These are phyloP conservation scores for Aureococcus anophagefferens DNA, from an alignment of 108 stramenopile species.

Conservation along the genomic window DNA sequence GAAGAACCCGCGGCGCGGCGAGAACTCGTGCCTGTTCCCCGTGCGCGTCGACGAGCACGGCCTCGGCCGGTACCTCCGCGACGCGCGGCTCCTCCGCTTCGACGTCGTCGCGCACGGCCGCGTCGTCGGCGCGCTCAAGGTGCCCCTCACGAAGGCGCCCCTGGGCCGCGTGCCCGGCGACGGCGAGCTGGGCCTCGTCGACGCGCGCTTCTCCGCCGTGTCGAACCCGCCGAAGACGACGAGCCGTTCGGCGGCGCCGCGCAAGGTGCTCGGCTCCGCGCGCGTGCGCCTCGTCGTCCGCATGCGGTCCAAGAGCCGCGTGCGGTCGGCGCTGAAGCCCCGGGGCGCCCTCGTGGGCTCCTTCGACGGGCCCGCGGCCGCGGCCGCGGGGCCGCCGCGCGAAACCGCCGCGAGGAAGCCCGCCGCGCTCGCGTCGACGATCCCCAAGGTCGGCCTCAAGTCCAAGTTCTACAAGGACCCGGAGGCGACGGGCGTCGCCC, in stretches of 20 bases:
- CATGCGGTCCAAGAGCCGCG: neutral
- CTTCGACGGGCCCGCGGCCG: neutral
- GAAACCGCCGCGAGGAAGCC: no score
- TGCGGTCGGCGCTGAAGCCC: neutral
- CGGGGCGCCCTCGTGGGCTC: neutral
- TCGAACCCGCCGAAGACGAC: no score
- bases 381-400: neutral
- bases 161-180: neutral
- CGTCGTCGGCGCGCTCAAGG: neutral
- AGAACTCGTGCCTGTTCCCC: neutral
- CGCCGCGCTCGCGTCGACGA: no score
- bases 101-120: neutral
- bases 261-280: neutral
- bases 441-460: no score
- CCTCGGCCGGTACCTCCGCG: neutral
- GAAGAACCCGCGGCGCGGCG: neutral
- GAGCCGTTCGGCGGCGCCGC: no score
- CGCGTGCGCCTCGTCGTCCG: neutral
- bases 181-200: neutral
- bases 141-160: neutral
- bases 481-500: neutral
- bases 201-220: neutral
- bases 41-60: neutral
- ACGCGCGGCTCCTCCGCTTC: neutral
- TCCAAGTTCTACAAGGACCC: neutral